Percentiles rank a stretch among this genome's conserved stretches.
These are phyloP conservation scores for Sonneratia alba DNA, from an alignment of 345 rosid species.

Conservation along the genomic window DNA sequence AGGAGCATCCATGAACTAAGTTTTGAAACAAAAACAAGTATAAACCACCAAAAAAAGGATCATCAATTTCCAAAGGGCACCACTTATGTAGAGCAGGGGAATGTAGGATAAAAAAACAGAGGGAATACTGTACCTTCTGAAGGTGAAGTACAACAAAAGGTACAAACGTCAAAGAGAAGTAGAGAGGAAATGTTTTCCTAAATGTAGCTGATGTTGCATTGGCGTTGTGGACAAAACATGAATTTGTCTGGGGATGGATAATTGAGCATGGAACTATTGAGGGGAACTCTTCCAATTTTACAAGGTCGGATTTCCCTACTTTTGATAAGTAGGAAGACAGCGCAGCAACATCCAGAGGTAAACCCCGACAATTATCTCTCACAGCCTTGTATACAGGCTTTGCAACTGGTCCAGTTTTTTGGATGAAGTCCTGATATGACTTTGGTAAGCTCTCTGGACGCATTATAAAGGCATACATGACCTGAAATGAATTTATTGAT, in stretches of 20 bases:
- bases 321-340: slow-evolving; percentile 55
- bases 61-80: background rate
- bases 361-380: slow-evolving; percentile 85
- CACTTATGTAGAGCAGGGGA: background rate
- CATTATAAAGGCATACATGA: slow-evolving; percentile 86
- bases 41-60: background rate
- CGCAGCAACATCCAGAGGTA: slow-evolving; percentile 63
- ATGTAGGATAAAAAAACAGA: background rate
- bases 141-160: slow-evolving; percentile 90
- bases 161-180: slow-evolving; percentile 95
- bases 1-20: slow-evolving; percentile 87
- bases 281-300: slow-evolving; percentile 67
- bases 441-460: slow-evolving; percentile 97
- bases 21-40: background rate
- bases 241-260: slow-evolving; percentile 77
- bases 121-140: slow-evolving; percentile 51
- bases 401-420: slow-evolving; percentile 95
- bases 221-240: slow-evolving; percentile 72
- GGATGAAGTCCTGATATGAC: slow-evolving; percentile 88
- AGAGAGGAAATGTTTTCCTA: slow-evolving; percentile 90
- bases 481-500: slow-evolving; percentile 28
- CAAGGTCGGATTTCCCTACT: slow-evolving; percentile 32
- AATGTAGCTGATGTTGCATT: slow-evolving; percentile 88
- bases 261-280: slow-evolving; percentile 84
- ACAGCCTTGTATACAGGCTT: slow-evolving; percentile 87